Evolutionary conservation across 139 green algal species (phyloP), one percentile per base, ranked within the genome.

Genomic region (Coelastrella sp.): DNA sequence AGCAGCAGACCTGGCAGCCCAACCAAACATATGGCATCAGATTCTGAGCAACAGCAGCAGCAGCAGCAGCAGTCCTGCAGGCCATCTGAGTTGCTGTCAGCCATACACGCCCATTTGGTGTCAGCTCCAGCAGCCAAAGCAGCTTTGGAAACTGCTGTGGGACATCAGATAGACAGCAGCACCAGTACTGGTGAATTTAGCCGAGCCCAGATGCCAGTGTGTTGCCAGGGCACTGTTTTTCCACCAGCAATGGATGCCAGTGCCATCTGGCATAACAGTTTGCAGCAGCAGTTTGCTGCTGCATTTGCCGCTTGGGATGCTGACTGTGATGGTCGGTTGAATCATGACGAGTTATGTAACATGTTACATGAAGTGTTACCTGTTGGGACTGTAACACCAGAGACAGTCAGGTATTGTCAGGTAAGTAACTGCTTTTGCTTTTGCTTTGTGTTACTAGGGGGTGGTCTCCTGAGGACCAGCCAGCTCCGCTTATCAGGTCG

Each of bases 211-310:
- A 49, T 49, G 35, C 35, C 35, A 49, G 35, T 3, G 35, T 49
- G 35, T 49, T 3, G 3, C 35, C 35, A 49, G 35, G 35, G 35
- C 35, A 49, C 35, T 49, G 35, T 5, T 49, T 1, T 49, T 49
- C 7, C 80, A 58, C 20, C 58, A 85, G 58, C 74, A 80, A 0
- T 25, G n/a, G 70, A 78, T 78, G 70, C 70, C 35, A 49, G 35
- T 49, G 35, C 3, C 35, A 49, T 49, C 7, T 80, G 24, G 25
- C 20, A 58, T 58, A 24, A 20, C 59, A 85, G 22, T 57, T 35
- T 49, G n/a, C 80, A 85, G 80, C 80, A 73, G 22, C 80, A 85
- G 58, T 85, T 85, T 85, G 80, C 80, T 17, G 58, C 60, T 27
- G 80, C 57, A 12, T 85, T 85, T 85, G 57, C 80, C 12, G 58